These are phyloP conservation scores for Houttuynia cordata DNA, from an alignment of 164 flowering plant genomes.

Conservation along the genomic window DNA sequence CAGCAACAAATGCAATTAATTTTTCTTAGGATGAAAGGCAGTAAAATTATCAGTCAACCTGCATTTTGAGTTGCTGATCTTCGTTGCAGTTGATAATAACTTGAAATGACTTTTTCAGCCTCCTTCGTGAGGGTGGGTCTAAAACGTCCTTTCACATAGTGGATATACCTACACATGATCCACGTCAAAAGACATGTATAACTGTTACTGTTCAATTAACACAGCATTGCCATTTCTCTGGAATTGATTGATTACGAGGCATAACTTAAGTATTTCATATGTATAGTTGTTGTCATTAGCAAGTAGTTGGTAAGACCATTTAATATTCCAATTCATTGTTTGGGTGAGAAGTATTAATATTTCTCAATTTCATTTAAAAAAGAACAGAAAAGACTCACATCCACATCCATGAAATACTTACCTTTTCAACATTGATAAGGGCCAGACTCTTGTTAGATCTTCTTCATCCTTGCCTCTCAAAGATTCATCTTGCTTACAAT, in stretches of 20 bases:
- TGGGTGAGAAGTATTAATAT: too few relatives aligned
- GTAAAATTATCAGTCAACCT: slow-evolving; percentile 27
- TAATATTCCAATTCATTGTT: too few relatives aligned
- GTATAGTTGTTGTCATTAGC: too few relatives aligned
- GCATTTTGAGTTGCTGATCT: slow-evolving; percentile 84
- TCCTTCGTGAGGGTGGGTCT: slow-evolving; percentile 79
- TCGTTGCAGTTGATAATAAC: slow-evolving; percentile 94
- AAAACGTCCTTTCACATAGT: slow-evolving; percentile 62
- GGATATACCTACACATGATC: slow-evolving; percentile 53
- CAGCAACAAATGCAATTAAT: too few relatives aligned
- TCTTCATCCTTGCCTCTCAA: slow-evolving; percentile 26
- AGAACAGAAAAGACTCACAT: too few relatives aligned
- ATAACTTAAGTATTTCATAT: too few relatives aligned
- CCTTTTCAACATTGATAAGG: slow-evolving; percentile 75
- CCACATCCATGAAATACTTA: slow-evolving; percentile 10
- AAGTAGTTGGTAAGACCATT: too few relatives aligned
- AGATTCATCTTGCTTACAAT: slow-evolving; percentile 31
- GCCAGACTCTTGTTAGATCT: slow-evolving; percentile 46
- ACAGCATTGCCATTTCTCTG: too few relatives aligned
- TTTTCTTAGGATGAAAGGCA: background rate
- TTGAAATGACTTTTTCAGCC: slow-evolving; percentile 81
- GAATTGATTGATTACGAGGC: too few relatives aligned
- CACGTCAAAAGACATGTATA: background rate
- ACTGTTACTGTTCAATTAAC: too few relatives aligned
- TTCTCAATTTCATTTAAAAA: too few relatives aligned